These are phyloP conservation scores for Mallotus repandus DNA, from an alignment of 441 rosid genomes.

Conservation along the genomic window DNA sequence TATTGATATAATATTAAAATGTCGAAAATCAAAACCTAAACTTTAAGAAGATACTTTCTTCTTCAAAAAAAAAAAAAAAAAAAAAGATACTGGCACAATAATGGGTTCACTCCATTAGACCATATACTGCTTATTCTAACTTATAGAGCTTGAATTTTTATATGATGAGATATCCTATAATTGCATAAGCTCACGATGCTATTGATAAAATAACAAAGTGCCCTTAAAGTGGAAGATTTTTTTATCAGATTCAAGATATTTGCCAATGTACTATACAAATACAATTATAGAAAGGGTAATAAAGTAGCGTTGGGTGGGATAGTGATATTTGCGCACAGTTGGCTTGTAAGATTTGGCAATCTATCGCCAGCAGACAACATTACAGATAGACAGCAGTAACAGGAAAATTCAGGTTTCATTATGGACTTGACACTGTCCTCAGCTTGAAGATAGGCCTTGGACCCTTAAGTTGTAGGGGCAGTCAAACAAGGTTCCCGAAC, in stretches of 20 bases:
- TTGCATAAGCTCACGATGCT: no score
- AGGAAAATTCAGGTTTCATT: not conserved
- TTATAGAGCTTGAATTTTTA: no score
- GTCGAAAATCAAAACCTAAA: no score
- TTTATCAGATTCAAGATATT: not conserved
- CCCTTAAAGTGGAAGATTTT: not conserved
- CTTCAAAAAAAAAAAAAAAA: no score
- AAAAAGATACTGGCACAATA: no score
- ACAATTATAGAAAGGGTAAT: not conserved
- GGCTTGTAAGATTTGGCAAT: conserved; percentile 17
- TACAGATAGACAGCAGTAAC: not conserved
- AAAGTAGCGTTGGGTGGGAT: conserved; percentile 2
- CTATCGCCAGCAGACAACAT: conserved; percentile 14
- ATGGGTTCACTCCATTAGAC: no score
- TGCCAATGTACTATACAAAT: not conserved
- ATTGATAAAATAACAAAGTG: not conserved
- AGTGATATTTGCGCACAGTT: conserved; percentile 1
- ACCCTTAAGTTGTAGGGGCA: conserved; percentile 5
- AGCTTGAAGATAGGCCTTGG: not conserved
- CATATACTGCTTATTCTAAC: no score
- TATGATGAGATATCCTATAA: no score
- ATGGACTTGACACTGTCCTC: not conserved
- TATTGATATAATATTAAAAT: no score
- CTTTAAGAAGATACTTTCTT: no score
- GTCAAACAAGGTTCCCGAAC: not conserved